Conservation (phyloP, 2,329 filamentous ascomycete genomes). For the Domatiomyces globalis region DNA sequence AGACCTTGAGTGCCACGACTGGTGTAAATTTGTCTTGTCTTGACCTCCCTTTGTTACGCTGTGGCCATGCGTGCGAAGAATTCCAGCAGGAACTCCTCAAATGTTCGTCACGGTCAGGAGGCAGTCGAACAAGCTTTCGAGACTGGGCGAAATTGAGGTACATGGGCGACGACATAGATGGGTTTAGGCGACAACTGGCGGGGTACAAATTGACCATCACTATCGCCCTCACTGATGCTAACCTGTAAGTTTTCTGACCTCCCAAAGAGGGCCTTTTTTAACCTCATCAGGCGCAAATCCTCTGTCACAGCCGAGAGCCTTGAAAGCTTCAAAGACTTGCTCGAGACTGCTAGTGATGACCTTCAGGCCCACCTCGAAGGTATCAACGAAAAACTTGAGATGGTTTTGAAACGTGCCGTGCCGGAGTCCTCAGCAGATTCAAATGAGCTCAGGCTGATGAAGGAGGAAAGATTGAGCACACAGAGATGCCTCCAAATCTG, state of each 20-base stretch:
- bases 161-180: conserved; percentile 32
- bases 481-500: conserved; percentile 24
- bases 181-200: conserved; percentile 28
- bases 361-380: conserved; percentile 20
- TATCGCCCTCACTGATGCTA: conserved; percentile 29
- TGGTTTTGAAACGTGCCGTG: conserved; percentile 5
- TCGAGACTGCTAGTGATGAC: conserved; percentile 19
- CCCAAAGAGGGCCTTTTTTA: conserved; percentile 5
- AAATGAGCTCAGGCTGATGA: conserved; percentile 17
- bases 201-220: conserved; percentile 31
- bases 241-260: conserved; percentile 24
- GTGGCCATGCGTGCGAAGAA: conserved; percentile 30
- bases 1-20: conserved; percentile 20
- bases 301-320: conserved; percentile 21
- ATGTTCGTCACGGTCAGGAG: conserved; percentile 24
- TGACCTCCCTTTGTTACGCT: conserved; percentile 29
- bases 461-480: conserved; percentile 21
- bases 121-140: conserved; percentile 28
- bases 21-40: conserved; percentile 21
- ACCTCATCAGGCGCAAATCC: conserved; percentile 22
- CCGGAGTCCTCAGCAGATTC: conserved; percentile 12
- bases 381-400: conserved; percentile 20
- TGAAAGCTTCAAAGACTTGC: conserved; percentile 17
- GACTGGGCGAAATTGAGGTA: conserved; percentile 34
- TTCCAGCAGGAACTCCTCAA: conserved; percentile 28